Base-by-base conservation (phyloP, 768 basidiomycete species). In the Dioszegia aurantiaca region DNA sequence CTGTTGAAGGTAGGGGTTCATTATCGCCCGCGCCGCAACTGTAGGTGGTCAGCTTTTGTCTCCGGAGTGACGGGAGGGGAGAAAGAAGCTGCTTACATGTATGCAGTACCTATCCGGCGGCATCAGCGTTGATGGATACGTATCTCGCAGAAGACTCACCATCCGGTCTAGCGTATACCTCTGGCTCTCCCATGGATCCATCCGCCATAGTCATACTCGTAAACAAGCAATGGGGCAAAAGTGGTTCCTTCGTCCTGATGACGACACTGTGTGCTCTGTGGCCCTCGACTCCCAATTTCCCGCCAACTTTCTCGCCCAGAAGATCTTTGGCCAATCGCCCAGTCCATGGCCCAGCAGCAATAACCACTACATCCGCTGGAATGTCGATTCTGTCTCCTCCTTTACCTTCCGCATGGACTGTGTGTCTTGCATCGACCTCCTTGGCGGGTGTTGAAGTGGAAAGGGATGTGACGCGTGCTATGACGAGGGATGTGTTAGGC, bases 301-400 rank as follows among this genome's bases (percentile, higher is more conserved):
- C 45, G 2, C 73, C 77, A 10, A 70, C 49, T 31, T 64, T 47
- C 14, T 57, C 41, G 2, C 71, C 72, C 19, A 80, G 56, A n/a
- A 80, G 61, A 36, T 70, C 55, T 33, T 59, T 45, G 3, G 77
- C 65, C 1, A 93, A 72, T 9, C 69, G 69, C 8, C 88, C 80
- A 0, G 89, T 88, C 90, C 91, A 95, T 16, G 89, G 87, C 24
- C 91, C 91, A n/a, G 88, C 88, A 39, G 85, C 82, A 48, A 95
- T 74, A 39, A 94, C 79, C 61, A 91, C 83, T 55, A 86, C 81
- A 10, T 86, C 86, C 16, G 87, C 86, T 0, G 80, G 73, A 17
- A 87, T 24, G 30, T 48, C 56, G n/a, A 37, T 36, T 23, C 33
- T 39, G 30, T 54, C 55, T 19, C 45, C 59, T 16, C 28, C 17